Base-by-base conservation (phyloP, 805 yeast genomes). In the Jamesozyma gamospora region DNA sequence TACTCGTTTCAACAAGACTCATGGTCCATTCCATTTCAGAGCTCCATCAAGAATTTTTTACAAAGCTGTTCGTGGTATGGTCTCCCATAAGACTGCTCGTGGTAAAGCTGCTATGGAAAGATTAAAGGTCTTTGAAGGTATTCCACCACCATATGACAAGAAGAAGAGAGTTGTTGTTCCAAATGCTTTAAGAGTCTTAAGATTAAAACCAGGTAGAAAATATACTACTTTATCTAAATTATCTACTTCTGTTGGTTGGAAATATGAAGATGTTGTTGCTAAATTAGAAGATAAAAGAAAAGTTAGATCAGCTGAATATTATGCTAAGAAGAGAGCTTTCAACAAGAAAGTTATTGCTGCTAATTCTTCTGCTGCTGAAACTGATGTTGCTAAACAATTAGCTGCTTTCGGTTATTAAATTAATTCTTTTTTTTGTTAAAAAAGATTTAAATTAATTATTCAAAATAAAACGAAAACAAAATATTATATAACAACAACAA, bases 1-100 rank as follows among this genome's bases (percentile, higher is more conserved):
- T 64, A 88, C 98, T 69, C 83, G 95, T 76, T 92, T 71, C 88
- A 92, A 92, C 95, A 87, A 87, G 77, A 82, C 78, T 65, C 82
- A 87, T 71, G 99, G 98, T 77, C 97, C 97, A 66, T 92, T 90
- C 96, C 99, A 92, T 72, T 92, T 92, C 95, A 92, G 97, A 76
- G 99, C 99, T 52, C 99, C 99, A 72, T 88, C 97, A 52, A 87
- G 97, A 76, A 90, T 92, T 74, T 87, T 92, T 75, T 88, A 88
- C 94, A 92, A 92, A 83, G 96, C 99, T 66, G 73, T 92, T 69
- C 84, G 95, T 70, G 99, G 99, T 76, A 92, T 92, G 99, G 75
- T 92, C 65, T 75, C 96, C 69, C 97, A 92, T 88, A 92, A 92
- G 86, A 92, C 98, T 60, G 92, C 97, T 62, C 92, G 97, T 75